Percentiles rank a stretch among this genome's conserved stretches.
Evolutionary conservation across 2,329 filamentous ascomycete genomes (phyloP).

Genomic region (Cryphonectria japonica): DNA sequence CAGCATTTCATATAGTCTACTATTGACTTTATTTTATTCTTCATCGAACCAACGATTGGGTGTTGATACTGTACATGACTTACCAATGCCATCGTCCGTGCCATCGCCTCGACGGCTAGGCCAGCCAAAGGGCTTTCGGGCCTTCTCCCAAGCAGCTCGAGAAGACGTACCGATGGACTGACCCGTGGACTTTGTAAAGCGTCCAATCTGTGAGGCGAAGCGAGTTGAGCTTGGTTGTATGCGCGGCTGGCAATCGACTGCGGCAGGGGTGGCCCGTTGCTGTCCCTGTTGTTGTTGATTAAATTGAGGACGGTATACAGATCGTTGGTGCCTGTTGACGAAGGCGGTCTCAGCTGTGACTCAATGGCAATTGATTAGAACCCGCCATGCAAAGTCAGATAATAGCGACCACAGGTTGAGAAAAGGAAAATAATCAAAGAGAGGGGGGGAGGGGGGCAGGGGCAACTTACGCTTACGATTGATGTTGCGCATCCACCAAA

Average conservation of each 20-base stretch:
- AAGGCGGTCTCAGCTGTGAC: background rate
- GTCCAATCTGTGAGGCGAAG: background rate
- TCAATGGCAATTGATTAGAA: background rate
- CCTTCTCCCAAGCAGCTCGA: background rate
- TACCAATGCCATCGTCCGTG: background rate
- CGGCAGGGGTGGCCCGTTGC: background rate
- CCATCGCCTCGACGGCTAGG: background rate
- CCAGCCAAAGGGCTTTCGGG: background rate
- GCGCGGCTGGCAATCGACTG: background rate
- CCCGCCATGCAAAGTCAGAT: background rate
- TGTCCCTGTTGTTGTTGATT: background rate
- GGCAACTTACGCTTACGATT: background rate
- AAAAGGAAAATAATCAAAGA: background rate
- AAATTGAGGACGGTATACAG: background rate
- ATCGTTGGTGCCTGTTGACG: background rate
- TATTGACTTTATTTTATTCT: no score
- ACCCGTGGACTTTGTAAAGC: background rate
- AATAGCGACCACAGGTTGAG: background rate
- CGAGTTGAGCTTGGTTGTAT: background rate
- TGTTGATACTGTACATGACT: background rate
- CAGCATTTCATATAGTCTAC: background rate
- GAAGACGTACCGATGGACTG: background rate
- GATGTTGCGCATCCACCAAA: conserved; percentile 3
- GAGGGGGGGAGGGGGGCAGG: background rate
- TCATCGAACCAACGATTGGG: background rate